Base-by-base conservation (phyloP, 768 basidiomycete species). In the Leccinum barrowsii region DNA sequence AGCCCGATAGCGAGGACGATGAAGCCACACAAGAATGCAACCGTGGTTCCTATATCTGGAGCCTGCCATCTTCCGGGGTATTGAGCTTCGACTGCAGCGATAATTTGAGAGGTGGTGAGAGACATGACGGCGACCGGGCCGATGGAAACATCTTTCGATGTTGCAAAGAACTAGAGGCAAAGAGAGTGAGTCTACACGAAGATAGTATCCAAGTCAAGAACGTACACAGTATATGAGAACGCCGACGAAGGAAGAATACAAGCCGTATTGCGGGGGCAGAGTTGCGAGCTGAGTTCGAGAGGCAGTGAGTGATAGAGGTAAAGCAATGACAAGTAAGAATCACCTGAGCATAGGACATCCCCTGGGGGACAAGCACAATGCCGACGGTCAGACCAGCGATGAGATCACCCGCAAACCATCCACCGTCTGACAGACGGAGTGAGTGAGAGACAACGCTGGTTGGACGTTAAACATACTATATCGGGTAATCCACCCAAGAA, bases 121-220 rank as follows among this genome's bases (percentile, higher is more conserved):
- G 93, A 95, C 94, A 99, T 97, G 70, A 99, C 96, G 7, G 97
- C 96, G 64, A 98, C 96, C 2, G 97, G 97, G 52, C 97, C 97
- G 64, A 99, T 98, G n/a, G 94, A 95, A 44, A 99, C 92, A 78
- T 99, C 97, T 74, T 98, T 98, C 28, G 92, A 92, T 0, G 97
- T 98, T 22, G 94, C 96, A 69, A 98, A 98, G 76, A 97, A 83
- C 89, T 92, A 62, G 42, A 37, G 47, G 46, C 37, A 32, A 34
- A 30, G 7, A 13, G n/a, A 5, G 17, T 63, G 12, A 50, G 19
- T 5, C 2, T 0, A 17, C 2, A 19, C 22, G 5, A 12, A 5
- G n/a, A 1, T 6, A 8, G 28, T 28, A 28, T 30, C 4, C 26
- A n/a, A 47, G 37, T 13, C 40, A 53, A 40, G 50, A 8, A 73